Percentiles rank a stretch among this genome's conserved stretches.
These are phyloP conservation scores for Dactylellina cionopaga DNA, from an alignment of 2,329 filamentous ascomycete genomes.

Conservation along the genomic window DNA sequence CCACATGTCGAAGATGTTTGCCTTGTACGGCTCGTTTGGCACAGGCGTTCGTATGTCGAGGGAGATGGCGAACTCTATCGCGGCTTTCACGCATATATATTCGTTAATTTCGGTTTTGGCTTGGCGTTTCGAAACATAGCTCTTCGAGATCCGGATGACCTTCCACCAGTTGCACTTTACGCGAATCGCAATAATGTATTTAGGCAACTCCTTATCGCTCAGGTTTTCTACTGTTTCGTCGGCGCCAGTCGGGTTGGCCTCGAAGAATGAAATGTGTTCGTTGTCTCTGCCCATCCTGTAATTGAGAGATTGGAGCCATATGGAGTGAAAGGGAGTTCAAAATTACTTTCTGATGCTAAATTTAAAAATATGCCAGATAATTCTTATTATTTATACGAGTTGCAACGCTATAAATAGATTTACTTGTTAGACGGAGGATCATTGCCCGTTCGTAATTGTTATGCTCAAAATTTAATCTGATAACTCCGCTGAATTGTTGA, in stretches of 20 bases:
- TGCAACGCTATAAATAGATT: too few relatives aligned
- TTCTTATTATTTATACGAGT: too few relatives aligned
- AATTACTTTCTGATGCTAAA: too few relatives aligned
- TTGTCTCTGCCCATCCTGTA: too few relatives aligned
- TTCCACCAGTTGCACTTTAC: neutral
- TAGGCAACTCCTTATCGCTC: neutral
- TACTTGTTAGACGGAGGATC: too few relatives aligned
- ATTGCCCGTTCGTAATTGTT: too few relatives aligned
- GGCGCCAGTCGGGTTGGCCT: neutral
- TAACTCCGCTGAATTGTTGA: slow-evolving; percentile 38
- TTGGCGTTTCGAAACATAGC: neutral
- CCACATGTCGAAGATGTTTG: neutral
- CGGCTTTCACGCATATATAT: neutral
- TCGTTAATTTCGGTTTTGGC: neutral
- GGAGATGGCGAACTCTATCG: neutral
- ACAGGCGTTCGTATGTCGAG: neutral
- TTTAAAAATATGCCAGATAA: too few relatives aligned
- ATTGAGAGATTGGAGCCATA: too few relatives aligned
- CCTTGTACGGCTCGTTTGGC: neutral
- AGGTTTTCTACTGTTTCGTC: neutral
- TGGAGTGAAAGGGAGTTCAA: too few relatives aligned
- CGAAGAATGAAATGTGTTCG: too few relatives aligned
- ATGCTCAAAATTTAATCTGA: too few relatives aligned
- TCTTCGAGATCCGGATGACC: neutral
- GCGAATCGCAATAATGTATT: neutral